phyloP scores from a whole-genome alignment of 352 stramenopile species.

The Globisporangium echinulatum region DNA sequence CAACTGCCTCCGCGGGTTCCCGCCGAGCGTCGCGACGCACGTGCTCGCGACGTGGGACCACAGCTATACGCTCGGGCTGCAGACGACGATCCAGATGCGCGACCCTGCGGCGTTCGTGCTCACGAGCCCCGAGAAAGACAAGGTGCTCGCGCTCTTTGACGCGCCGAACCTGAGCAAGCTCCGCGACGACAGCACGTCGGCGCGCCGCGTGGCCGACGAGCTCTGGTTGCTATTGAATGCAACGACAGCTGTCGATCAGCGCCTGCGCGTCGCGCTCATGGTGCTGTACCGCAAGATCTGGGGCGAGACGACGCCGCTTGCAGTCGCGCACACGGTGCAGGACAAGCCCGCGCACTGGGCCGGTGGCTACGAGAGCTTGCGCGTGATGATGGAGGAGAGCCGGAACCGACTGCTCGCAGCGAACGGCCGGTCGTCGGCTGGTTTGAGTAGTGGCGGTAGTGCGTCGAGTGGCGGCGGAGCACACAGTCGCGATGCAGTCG shows the following conservation, averaged over 20 bases:
- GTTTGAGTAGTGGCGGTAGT: background rate
- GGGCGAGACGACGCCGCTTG: slow-evolving; percentile 75
- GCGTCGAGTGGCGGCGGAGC: slow-evolving; percentile 10
- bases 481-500: slow-evolving; percentile 22
- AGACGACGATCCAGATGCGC: slow-evolving; percentile 76
- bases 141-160: slow-evolving; percentile 55
- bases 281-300: slow-evolving; percentile 77
- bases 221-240: slow-evolving; percentile 78
- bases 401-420: slow-evolving; percentile 47
- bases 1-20: slow-evolving; percentile 77
- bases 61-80: slow-evolving; percentile 69
- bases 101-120: slow-evolving; percentile 69
- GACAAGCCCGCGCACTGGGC: slow-evolving; percentile 76
- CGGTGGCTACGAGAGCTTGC: slow-evolving; percentile 74
- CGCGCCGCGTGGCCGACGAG: slow-evolving; percentile 54
- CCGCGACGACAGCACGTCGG: slow-evolving; percentile 69
- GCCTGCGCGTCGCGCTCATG: slow-evolving; percentile 66
- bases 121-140: slow-evolving; percentile 68
- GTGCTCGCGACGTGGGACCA: slow-evolving; percentile 80
- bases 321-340: slow-evolving; percentile 74
- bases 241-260: slow-evolving; percentile 50
- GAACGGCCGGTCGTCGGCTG: slow-evolving; percentile 3
- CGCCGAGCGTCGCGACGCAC: slow-evolving; percentile 56
- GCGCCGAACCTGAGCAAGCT: slow-evolving; percentile 53
- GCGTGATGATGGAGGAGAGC: slow-evolving; percentile 81